Base-by-base conservation (phyloP, 805 yeast species). In the Monosporozyma aquatica region DNA sequence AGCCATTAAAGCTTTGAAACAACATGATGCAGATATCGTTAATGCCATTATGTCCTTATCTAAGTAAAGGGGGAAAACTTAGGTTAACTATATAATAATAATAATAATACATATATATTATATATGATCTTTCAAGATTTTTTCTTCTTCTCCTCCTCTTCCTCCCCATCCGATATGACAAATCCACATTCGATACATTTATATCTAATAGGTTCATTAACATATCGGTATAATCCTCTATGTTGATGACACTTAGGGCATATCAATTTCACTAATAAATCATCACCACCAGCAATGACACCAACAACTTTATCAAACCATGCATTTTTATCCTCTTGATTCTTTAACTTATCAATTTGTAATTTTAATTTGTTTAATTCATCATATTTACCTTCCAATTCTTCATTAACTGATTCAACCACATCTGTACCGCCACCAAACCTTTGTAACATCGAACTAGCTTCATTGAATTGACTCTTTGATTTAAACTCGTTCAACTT, bases 1-100 rank as follows among this genome's bases (percentile, higher is more conserved):
- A 75, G 97, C 97, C 52, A 85, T 78, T 58, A 83, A 82, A 68
- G 95, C 97, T 56, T 76, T 92, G 67, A 82, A 75, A 66, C 81
- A 76, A 54, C 87, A 89, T 74, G 76, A 84, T 58, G 87, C 89
- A 67, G 97, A 92, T 67, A 80, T 92, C 70, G 97, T 92, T 64
- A 87, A 89, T 66, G 90, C 97, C 55, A 87, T 90, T 67, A 86
- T 90, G 95, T 79, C 83, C 52, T 73, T 82, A 66, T 66, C 73
- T 34, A 58, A 56, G 45, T 58, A 55, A 21, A 24, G 18, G 17
- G 18, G 4, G 28, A 26, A 26, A 5, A 13, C 10, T 26, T 26
- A 14, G n/a, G n/a, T n/a, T n/a, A 26, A 26, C 15, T 29, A 29
- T 29, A 2, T 5, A 15, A 29, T 10, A 8, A 15, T 29, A 15